A percentile compares a stretch with the other conserved stretches of the same genome.
Conservation (phyloP, 163 green algal species). For the Scenedesmus sp. region DNA sequence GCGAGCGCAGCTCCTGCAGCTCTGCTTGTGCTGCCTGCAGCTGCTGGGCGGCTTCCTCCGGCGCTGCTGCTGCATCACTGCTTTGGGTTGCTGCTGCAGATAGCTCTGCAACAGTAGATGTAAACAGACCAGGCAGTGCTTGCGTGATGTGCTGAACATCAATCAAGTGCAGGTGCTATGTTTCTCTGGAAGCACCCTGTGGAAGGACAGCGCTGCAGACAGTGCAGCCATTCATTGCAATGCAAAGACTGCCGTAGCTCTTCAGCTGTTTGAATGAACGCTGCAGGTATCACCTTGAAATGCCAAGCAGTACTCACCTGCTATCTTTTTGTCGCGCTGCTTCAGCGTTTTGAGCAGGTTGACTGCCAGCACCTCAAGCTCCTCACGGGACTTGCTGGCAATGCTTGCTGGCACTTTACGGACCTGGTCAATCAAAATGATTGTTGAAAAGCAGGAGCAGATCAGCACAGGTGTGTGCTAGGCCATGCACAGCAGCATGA, state of each 20-base stretch:
- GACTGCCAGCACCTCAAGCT: constrained; percentile 58
- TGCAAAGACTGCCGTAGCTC: too few relatives aligned
- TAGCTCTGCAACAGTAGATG: neutral
- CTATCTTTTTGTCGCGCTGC: constrained; percentile 57
- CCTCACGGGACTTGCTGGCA: constrained; percentile 55
- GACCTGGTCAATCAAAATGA: neutral
- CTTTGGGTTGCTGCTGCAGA: neutral
- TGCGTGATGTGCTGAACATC: neutral
- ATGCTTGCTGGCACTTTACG: constrained; percentile 54
- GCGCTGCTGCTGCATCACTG: neutral
- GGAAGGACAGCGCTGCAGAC: neutral
- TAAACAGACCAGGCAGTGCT: neutral
- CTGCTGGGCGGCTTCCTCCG: constrained; percentile 8
- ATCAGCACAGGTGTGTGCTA: neutral
- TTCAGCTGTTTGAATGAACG: too few relatives aligned
- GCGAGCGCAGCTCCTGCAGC: neutral
- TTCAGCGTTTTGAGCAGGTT: constrained; percentile 65
- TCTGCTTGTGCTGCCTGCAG: constrained; percentile 15
- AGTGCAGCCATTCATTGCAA: neutral
- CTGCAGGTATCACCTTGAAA: too few relatives aligned
- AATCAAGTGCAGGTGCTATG: too few relatives aligned
- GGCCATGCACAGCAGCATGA: neutral
- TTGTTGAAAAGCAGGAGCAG: neutral
- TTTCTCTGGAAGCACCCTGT: too few relatives aligned
- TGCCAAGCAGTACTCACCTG: constrained; percentile 49